These are phyloP conservation scores for Macadamia tetraphylla DNA, from an alignment of 164 flowering plant genomes.

Conservation along the genomic window DNA sequence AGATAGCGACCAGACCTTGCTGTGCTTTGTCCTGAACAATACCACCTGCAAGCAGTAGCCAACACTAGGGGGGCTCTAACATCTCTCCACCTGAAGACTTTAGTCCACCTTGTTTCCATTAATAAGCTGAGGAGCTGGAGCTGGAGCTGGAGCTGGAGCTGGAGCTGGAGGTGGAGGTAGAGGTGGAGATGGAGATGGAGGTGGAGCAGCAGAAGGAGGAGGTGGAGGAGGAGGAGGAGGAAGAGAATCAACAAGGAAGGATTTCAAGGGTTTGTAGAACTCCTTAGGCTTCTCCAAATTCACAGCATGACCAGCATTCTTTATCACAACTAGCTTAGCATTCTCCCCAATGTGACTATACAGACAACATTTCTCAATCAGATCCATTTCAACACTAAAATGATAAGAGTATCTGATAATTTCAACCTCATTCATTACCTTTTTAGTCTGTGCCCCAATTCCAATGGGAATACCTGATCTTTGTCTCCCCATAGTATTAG, in stretches of 20 bases:
- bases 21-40: too few relatives aligned
- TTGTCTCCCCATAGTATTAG: slow-evolving; percentile 52
- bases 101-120: slow-evolving; percentile 7
- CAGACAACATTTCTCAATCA: neutral
- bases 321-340: slow-evolving; percentile 48
- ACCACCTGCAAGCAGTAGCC: too few relatives aligned
- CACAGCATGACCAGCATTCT: slow-evolving; percentile 66
- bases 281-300: slow-evolving; percentile 59
- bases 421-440: slow-evolving; percentile 13
- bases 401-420: too few relatives aligned
- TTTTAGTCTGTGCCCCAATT: slow-evolving; percentile 37
- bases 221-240: slow-evolving; percentile 1
- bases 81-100: neutral
- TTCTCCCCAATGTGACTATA: slow-evolving; percentile 65
- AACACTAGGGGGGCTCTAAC: too few relatives aligned
- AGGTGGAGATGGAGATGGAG: too few relatives aligned
- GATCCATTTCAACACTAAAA: neutral
- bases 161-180: too few relatives aligned
- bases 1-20: too few relatives aligned
- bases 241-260: slow-evolving; percentile 34
- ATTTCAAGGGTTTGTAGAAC: slow-evolving; percentile 43
- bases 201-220: too few relatives aligned
- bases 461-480: slow-evolving; percentile 50
- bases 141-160: too few relatives aligned
- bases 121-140: neutral